A percentile compares a stretch with the other conserved stretches of the same genome.
Evolutionary conservation across 2,329 filamentous ascomycete species (phyloP).

Genomic region (Fusarium avenaceum): DNA sequence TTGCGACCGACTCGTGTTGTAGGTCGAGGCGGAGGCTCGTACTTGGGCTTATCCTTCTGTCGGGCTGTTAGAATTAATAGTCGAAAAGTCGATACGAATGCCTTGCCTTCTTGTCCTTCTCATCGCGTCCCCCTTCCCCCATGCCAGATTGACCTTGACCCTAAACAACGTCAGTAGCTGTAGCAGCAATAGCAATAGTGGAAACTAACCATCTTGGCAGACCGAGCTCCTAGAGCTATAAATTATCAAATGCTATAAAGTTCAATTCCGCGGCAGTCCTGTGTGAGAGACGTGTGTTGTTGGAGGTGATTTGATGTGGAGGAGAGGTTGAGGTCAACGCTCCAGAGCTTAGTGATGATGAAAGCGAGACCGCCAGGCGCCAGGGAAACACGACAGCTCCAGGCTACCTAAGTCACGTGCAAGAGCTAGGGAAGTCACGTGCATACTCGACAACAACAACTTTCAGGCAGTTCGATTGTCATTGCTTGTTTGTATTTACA

Average conservation of each 20-base stretch:
- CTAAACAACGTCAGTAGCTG: slow-evolving; percentile 58
- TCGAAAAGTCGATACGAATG: not conserved
- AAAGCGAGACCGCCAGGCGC: slow-evolving; percentile 56
- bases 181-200: not conserved
- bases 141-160: slow-evolving; percentile 91
- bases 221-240: slow-evolving; percentile 50
- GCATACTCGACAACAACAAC: not conserved
- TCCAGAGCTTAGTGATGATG: slow-evolving; percentile 53
- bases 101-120: slow-evolving; percentile 92
- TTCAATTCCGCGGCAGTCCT: slow-evolving; percentile 14
- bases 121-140: slow-evolving; percentile 84
- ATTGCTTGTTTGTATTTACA: too few relatives aligned
- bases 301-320: slow-evolving; percentile 44
- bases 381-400: slow-evolving; percentile 61
- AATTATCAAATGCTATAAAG: slow-evolving; percentile 19
- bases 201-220: slow-evolving; percentile 55
- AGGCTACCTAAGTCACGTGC: slow-evolving; percentile 50
- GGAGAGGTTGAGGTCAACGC: slow-evolving; percentile 43
- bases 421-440: slow-evolving; percentile 27
- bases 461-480: not conserved
- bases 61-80: slow-evolving; percentile 36
- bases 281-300: slow-evolving; percentile 32
- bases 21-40: slow-evolving; percentile 96
- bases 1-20: slow-evolving; percentile 97
- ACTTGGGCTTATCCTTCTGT: slow-evolving; percentile 99